Evolutionary conservation across 345 rosid species (phyloP).

Genomic region (Eucalyptus polybractea): DNA sequence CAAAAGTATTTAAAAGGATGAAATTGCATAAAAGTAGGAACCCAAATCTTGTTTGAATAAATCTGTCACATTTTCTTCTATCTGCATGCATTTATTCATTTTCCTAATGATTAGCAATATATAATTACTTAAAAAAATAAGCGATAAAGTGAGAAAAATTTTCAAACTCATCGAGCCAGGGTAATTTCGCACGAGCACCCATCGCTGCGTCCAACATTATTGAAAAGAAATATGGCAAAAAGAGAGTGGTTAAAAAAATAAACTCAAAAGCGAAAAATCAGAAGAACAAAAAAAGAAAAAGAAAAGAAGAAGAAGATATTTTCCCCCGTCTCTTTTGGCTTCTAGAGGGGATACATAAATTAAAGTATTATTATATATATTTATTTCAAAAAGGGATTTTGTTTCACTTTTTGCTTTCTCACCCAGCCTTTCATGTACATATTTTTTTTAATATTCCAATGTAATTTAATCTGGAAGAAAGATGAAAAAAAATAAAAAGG

Average conservation of each 20-base stretch:
- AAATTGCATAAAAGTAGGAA: not conserved
- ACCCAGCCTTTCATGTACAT: not conserved
- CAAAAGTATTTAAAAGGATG: not conserved
- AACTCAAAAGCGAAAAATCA: not conserved
- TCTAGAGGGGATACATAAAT: not conserved
- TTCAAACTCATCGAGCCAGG: not conserved
- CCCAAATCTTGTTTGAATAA: not conserved
- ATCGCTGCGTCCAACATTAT: not conserved
- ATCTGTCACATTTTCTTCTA: not conserved
- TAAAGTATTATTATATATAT: not conserved
- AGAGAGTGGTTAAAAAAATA: not conserved
- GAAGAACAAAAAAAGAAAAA: not conserved
- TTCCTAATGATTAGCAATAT: not conserved
- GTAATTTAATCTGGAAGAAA: not conserved
- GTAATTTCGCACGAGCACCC: not conserved
- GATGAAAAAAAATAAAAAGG: not conserved
- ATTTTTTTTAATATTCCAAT: not conserved
- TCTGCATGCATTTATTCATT: not conserved
- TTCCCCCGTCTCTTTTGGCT: not conserved
- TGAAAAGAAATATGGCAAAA: not conserved
- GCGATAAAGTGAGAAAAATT: not conserved
- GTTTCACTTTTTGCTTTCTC: not conserved
- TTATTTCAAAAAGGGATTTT: not conserved
- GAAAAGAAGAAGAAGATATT: not conserved
- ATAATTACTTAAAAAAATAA: accelerated